Evolutionary conservation across 2,329 filamentous ascomycete genomes (phyloP), one percentile per base, ranked within the genome.

Genomic region (Alternaria sp.): DNA sequence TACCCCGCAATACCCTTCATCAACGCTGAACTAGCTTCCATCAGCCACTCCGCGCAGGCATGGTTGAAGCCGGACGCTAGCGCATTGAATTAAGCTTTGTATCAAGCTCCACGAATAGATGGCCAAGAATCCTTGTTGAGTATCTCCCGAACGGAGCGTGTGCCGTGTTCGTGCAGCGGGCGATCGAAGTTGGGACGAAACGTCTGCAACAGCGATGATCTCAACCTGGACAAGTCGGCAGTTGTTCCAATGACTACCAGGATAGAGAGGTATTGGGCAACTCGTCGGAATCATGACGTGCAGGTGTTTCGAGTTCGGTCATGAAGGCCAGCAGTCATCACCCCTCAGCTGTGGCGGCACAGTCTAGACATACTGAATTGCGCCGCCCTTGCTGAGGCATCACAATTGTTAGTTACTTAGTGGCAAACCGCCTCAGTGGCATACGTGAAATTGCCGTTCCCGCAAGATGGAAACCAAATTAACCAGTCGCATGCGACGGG

Each of bases 111-210:
- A 41, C 54, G 42, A 60, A 56, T 62, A 55, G 65, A 63, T 59
- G 62, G 66, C 63, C 62, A 70, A 71, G 67, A 26, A 69, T 66
- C 66, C 66, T 70, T 67, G 64, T 69, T 37, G 56, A 52, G 9
- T 63, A 65, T 68, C 58, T 63, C 60, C 67, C 54, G 61, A 17
- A 48, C 42, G 55, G 58, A 56, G 60, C 58, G 58, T 56, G 61
- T 55, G 44, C 52, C 41, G 58, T 59, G 48, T 36, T 51, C 51
- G 24, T 40, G 36, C 49, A 54, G 49, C 48, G 26, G 46, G 49
- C 21, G 34, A 42, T 60, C 51, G 37, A 62, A 59, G 51, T 48
- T 40, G 42, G 58, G 46, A 54, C 50, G 51, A 60, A 51, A 44
- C 44, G 29, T 41, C 26, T 54, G 50, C 44, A 51, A 49, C 49